phyloP scores from a whole-genome alignment of 2,329 filamentous ascomycete genomes.

The Ambrosiella xylebori region DNA sequence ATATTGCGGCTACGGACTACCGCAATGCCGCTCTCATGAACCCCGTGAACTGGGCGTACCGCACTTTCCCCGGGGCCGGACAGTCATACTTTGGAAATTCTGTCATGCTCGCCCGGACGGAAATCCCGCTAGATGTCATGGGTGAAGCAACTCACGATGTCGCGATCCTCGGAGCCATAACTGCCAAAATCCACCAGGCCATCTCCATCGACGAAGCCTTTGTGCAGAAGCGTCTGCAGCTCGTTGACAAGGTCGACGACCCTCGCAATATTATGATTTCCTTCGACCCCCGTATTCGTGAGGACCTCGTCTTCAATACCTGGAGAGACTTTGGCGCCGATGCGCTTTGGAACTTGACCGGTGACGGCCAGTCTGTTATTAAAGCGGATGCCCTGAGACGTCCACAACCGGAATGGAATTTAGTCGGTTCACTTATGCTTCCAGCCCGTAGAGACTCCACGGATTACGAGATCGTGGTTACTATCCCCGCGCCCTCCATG shows the following conservation, averaged over 20 bases:
- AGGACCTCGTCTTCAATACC: constrained; percentile 27
- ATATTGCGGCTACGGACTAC: background rate
- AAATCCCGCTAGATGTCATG: constrained; percentile 15
- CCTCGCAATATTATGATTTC: constrained; percentile 25
- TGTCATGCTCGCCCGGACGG: constrained; percentile 23
- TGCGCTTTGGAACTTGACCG: constrained; percentile 21
- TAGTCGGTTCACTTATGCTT: constrained; percentile 20
- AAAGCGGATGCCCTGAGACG: constrained; percentile 19
- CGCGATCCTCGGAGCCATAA: constrained; percentile 18
- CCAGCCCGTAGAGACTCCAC: constrained; percentile 17
- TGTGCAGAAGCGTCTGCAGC: constrained; percentile 22
- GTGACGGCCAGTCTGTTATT: constrained; percentile 3
- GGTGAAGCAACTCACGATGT: constrained; percentile 15
- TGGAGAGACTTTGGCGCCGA: constrained; percentile 29
- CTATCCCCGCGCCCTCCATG: constrained; percentile 19
- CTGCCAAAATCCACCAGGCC: constrained; percentile 17
- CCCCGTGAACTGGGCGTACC: constrained; percentile 26
- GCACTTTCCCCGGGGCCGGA: constrained; percentile 19
- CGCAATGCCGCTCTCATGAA: constrained; percentile 20
- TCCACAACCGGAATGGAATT: constrained; percentile 18
- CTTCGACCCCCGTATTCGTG: constrained; percentile 24
- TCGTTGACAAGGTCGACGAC: constrained; percentile 23
- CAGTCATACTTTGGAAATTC: constrained; percentile 26
- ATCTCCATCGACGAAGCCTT: constrained; percentile 24
- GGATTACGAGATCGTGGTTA: constrained; percentile 20